phyloP scores from a whole-genome alignment of 1,284 basidiomycete species.

The Amylostereum areolatum region DNA sequence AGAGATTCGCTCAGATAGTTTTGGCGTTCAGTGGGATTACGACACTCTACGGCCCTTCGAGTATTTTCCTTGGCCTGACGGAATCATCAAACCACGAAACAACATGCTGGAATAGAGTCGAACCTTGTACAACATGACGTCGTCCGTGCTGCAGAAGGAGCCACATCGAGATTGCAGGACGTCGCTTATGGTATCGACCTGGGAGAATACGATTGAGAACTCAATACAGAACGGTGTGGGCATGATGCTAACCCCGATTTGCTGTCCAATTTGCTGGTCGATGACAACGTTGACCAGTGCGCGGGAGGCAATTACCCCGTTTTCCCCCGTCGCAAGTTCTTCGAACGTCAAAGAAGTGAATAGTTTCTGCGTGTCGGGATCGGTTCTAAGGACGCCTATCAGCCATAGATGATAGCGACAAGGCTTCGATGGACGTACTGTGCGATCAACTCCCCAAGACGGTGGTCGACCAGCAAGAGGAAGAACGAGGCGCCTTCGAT shows the following conservation, averaged over 20 bases:
- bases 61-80: slow-evolving; percentile 87
- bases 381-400: slow-evolving; percentile 44
- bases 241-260: slow-evolving; percentile 71
- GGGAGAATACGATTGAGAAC: slow-evolving; percentile 6
- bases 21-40: slow-evolving; percentile 65
- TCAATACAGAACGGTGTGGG: not conserved
- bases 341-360: slow-evolving; percentile 74
- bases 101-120: slow-evolving; percentile 10
- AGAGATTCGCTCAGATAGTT: slow-evolving; percentile 80
- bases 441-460: slow-evolving; percentile 78
- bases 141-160: slow-evolving; percentile 96
- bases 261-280: slow-evolving; percentile 95
- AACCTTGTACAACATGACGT: slow-evolving; percentile 96
- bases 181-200: slow-evolving; percentile 96
- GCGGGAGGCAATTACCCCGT: slow-evolving; percentile 79
- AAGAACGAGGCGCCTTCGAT: slow-evolving; percentile 94
- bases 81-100: slow-evolving; percentile 5
- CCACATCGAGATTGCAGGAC: slow-evolving; percentile 92
- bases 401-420: not conserved
- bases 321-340: slow-evolving; percentile 77
- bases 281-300: slow-evolving; percentile 94
- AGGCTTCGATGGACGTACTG: slow-evolving; percentile 43
- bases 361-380: slow-evolving; percentile 59
- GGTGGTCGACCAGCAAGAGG: slow-evolving; percentile 87
- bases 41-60: slow-evolving; percentile 82